Evolutionary conservation across 2,329 filamentous ascomycete genomes (phyloP).

Genomic region (Alternaria panax): DNA sequence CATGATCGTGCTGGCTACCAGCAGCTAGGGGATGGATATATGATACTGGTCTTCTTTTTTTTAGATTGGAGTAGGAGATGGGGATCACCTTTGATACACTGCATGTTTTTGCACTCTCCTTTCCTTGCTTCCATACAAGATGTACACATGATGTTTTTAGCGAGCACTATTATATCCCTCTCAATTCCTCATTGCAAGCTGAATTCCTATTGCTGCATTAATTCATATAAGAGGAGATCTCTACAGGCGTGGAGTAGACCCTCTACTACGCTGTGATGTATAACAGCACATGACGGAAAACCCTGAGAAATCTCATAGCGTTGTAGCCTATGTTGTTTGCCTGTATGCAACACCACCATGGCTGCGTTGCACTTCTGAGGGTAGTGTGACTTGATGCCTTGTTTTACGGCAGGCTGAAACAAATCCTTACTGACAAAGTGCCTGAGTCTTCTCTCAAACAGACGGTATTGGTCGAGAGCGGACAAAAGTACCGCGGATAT

Average conservation of each 20-base stretch:
- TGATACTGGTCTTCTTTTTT: constrained; percentile 50
- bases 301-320: too few relatives aligned
- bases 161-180: constrained; percentile 9
- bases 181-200: neutral
- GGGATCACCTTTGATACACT: constrained; percentile 47
- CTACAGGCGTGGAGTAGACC: neutral
- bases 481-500: too few relatives aligned
- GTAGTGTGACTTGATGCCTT: neutral
- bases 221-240: neutral
- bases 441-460: neutral
- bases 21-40: constrained; percentile 32
- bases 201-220: neutral
- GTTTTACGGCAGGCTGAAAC: neutral
- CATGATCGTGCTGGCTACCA: neutral
- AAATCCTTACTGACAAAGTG: neutral
- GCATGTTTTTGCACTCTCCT: constrained; percentile 2
- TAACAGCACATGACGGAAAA: too few relatives aligned
- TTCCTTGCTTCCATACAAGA: neutral
- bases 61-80: constrained; percentile 53
- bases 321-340: neutral
- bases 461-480: too few relatives aligned
- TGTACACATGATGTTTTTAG: constrained; percentile 1
- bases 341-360: neutral
- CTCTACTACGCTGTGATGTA: too few relatives aligned
- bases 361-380: neutral